phyloP scores from a whole-genome alignment of 495 filamentous ascomycete species.

The Aspergillus sclerotioniger region DNA sequence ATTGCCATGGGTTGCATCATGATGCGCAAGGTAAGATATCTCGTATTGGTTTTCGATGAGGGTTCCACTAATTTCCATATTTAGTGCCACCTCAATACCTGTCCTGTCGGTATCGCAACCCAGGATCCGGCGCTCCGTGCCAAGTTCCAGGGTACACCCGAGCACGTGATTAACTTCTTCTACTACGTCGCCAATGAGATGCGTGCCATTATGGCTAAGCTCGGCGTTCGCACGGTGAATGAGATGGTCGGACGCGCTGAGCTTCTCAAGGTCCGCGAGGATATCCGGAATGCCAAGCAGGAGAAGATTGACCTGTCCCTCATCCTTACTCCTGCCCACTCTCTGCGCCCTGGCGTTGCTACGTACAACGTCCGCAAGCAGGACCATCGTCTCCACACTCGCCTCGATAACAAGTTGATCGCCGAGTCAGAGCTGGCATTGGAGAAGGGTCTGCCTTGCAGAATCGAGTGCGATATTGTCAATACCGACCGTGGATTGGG shows the following conservation, averaged over 20 bases:
- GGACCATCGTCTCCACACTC: slow-evolving; percentile 89
- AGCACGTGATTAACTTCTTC: slow-evolving; percentile 99
- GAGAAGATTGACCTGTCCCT: slow-evolving; percentile 92
- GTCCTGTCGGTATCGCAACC: slow-evolving; percentile 95
- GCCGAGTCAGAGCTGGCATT: slow-evolving; percentile 95
- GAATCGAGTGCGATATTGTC: slow-evolving; percentile 96
- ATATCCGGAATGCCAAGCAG: slow-evolving; percentile 85
- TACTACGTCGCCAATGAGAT: slow-evolving; percentile 99
- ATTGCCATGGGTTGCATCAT: slow-evolving; percentile 98
- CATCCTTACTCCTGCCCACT: slow-evolving; percentile 94
- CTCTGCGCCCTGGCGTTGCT: slow-evolving; percentile 91
- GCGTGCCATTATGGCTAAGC: slow-evolving; percentile 95
- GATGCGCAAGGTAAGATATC: slow-evolving; percentile 78
- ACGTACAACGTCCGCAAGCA: slow-evolving; percentile 99
- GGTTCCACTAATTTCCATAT: slow-evolving; percentile 17
- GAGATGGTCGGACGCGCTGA: slow-evolving; percentile 98
- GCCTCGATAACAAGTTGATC: slow-evolving; percentile 98
- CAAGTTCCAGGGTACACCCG: slow-evolving; percentile 92
- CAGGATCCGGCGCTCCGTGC: slow-evolving; percentile 93
- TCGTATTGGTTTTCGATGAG: slow-evolving; percentile 17
- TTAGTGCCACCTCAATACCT: slow-evolving; percentile 69
- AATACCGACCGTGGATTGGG: slow-evolving; percentile 97
- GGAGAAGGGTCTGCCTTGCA: slow-evolving; percentile 90
- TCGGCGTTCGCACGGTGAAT: slow-evolving; percentile 93
- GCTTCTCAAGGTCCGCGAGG: slow-evolving; percentile 81